phyloP scores from a whole-genome alignment of 495 filamentous ascomycete genomes.

The Lepraria neglecta region DNA sequence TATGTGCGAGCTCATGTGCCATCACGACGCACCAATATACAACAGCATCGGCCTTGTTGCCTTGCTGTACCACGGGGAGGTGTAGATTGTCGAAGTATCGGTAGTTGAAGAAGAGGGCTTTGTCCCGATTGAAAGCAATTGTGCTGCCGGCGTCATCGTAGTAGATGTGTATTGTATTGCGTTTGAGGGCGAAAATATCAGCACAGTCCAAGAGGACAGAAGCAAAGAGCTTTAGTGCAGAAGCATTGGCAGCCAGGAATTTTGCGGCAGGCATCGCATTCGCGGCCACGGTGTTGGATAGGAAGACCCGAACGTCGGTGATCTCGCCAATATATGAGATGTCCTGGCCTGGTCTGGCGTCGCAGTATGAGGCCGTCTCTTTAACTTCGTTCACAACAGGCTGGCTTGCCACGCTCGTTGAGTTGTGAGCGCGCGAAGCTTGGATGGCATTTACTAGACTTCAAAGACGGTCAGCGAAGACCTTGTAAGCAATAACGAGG shows the following conservation, averaged over 20 bases:
- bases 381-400: conserved; percentile 68
- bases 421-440: conserved; percentile 73
- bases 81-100: conserved; percentile 81
- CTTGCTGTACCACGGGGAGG: conserved; percentile 40
- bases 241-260: conserved; percentile 59
- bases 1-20: conserved; percentile 92
- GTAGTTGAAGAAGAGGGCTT: conserved; percentile 89
- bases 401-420: conserved; percentile 59
- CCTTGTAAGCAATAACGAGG: background rate
- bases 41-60: conserved; percentile 50
- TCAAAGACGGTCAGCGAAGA: conserved; percentile 41
- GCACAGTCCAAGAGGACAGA: conserved; percentile 62
- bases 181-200: conserved; percentile 63
- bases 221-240: conserved; percentile 63
- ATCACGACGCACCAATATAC: conserved; percentile 90
- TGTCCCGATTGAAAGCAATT: conserved; percentile 86
- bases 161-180: conserved; percentile 70
- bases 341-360: conserved; percentile 71
- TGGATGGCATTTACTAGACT: conserved; percentile 70
- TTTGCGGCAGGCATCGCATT: conserved; percentile 32
- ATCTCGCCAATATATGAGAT: conserved; percentile 66
- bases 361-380: conserved; percentile 85
- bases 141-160: conserved; percentile 71
- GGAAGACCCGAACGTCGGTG: conserved; percentile 65
- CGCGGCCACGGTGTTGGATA: conserved; percentile 45